phyloP scores from a whole-genome alignment of 768 basidiomycete species.

The Auriscalpium orientale region DNA sequence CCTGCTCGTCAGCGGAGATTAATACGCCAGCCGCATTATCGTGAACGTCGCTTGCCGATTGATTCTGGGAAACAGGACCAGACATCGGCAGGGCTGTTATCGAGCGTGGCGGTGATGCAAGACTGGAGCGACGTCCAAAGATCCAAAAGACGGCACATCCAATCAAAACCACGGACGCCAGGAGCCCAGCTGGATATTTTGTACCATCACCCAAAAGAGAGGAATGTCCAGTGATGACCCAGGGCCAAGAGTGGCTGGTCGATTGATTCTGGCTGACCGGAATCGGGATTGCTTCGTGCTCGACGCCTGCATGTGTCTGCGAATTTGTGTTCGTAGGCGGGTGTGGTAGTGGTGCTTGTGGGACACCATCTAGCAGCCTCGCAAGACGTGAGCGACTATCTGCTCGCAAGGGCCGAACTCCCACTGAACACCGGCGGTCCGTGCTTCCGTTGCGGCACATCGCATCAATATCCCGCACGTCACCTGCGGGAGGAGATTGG shows the following conservation, averaged over 20 bases:
- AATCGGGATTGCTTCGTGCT: not conserved
- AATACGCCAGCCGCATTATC: no score
- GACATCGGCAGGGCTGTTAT: not conserved
- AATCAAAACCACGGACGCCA: no score
- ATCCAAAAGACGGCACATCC: not conserved
- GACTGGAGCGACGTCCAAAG: not conserved
- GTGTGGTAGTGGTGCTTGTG: slow-evolving; percentile 27
- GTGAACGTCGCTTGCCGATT: no score
- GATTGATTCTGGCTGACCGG: not conserved
- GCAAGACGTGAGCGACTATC: slow-evolving; percentile 34
- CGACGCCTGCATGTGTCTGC: not conserved
- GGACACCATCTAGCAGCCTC: slow-evolving; percentile 55
- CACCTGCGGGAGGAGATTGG: slow-evolving; percentile 1
- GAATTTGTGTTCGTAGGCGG: slow-evolving; percentile 17
- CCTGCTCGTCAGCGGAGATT: no score
- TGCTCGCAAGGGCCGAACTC: slow-evolving; percentile 47
- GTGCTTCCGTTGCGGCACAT: slow-evolving; percentile 27
- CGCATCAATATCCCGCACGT: not conserved
- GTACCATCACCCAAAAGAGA: no score
- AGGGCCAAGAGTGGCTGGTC: not conserved
- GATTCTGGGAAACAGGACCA: no score
- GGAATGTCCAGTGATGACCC: not conserved
- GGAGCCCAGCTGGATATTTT: no score
- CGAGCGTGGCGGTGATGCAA: not conserved
- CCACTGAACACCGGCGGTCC: slow-evolving; percentile 56